Conservation (phyloP, 1,284 basidiomycete species). For the Anthracocystis setariae region DNA sequence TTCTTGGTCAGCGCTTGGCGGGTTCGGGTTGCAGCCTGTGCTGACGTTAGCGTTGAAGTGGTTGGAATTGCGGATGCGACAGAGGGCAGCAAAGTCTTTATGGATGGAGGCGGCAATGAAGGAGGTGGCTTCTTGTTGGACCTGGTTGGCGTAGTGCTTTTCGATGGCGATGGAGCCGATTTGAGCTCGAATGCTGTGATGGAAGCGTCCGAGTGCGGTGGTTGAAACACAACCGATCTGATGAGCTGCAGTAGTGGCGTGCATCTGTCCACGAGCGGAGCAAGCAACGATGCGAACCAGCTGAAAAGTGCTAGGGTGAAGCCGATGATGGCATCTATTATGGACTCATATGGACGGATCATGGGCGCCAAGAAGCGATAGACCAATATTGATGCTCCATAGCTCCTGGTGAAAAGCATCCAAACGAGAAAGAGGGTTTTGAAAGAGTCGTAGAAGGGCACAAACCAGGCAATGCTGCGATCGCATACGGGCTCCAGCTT, state of each 20-base stretch:
- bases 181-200: neutral
- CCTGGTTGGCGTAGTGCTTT: neutral
- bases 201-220: neutral
- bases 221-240: neutral
- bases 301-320: constrained; percentile 16
- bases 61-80: neutral
- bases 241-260: neutral
- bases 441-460: constrained; percentile 51
- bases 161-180: neutral
- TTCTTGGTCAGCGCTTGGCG: constrained; percentile 6
- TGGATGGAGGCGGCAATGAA: constrained; percentile 9
- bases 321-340: constrained; percentile 25
- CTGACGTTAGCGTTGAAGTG: neutral
- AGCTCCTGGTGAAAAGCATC: constrained; percentile 48
- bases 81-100: constrained; percentile 11
- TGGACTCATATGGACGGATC: constrained; percentile 34
- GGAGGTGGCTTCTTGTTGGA: constrained; percentile 21
- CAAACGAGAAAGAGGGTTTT: constrained; percentile 51
- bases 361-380: constrained; percentile 36
- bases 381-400: constrained; percentile 42
- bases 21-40: neutral
- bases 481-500: constrained; percentile 44
- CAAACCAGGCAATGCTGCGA: constrained; percentile 43
- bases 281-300: constrained; percentile 14
- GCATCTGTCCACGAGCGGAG: constrained; percentile 6